Base-by-base conservation (phyloP, 306 rosid genomes). In the Ziziphus jujuba region DNA sequence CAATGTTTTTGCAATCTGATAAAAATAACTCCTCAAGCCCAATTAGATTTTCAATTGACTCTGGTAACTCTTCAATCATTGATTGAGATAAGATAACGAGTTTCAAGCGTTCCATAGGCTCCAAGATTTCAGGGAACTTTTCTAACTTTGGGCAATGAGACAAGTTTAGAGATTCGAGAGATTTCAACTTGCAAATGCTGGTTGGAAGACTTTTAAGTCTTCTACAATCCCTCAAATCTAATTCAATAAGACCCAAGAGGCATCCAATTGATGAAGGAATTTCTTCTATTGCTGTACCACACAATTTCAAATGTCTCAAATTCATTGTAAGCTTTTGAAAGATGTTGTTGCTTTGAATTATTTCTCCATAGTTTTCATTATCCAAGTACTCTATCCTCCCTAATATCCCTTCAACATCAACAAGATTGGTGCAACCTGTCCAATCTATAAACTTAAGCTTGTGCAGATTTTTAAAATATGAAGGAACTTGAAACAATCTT, bases 101-200 rank as follows among this genome's bases (percentile, higher is more conserved):
- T 0, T 53, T 34, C 12, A 63, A 1, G 1, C 7, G 0, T 4
- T 13, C 15, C 66, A 65, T 73, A 16, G 34, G 20, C 16, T 49
- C 61, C 2, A 44, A 47, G 56, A 58, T 58, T 28, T 73, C 47
- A 17, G 77, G 77, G 14, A 73, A 73, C 7, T n/a, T 17, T 2
- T 35, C 16, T 1, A 73, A 33, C 0, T 7, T 65, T 0, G 49
- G 11, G 56, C 61, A 73, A 13, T 47, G 62, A 7, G 54, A 50
- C 16, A 73, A 72, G 23, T 10, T 11, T 5, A 73, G 33, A 0
- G 21, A 7, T 4, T 5, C 1, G 3, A 65, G 59, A 50, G 59
- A 50, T 34, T 64, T 33, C 59, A 56, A 9, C 48, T 3, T 62
- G 31, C 77, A 45, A 21, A 0, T 56, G 20, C 48, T 65, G 17